These are phyloP conservation scores for Lipomyces spencermartinsiae DNA, from an alignment of 805 yeast species.

Conservation along the genomic window DNA sequence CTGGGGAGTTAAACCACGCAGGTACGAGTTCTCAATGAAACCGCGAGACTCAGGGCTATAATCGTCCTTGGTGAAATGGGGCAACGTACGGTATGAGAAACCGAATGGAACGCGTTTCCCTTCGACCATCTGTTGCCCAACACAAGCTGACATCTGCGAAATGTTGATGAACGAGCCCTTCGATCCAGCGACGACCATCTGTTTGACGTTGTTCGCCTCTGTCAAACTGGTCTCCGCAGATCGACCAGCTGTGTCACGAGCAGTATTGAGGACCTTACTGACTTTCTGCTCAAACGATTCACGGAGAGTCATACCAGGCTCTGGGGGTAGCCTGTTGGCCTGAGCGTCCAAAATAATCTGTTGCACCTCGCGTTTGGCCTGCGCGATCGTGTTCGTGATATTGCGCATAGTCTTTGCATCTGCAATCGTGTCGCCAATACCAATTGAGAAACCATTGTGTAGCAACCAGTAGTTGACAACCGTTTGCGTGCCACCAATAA, in stretches of 20 bases:
- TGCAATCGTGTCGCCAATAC: constrained; percentile 99
- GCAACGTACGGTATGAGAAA: constrained; percentile 92
- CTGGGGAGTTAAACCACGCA: constrained; percentile 97
- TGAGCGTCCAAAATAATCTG: constrained; percentile 93
- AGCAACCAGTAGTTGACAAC: constrained; percentile 96
- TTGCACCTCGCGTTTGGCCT: constrained; percentile 93
- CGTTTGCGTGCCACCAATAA: constrained; percentile 91
- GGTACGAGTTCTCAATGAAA: constrained; percentile 94
- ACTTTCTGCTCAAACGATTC: constrained; percentile 98
- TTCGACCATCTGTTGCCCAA: constrained; percentile 99
- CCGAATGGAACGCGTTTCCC: constrained; percentile 99
- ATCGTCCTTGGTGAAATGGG: constrained; percentile 98
- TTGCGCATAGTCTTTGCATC: constrained; percentile 95
- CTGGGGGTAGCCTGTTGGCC: constrained; percentile 83
- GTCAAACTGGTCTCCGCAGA: constrained; percentile 96
- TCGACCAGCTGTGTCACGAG: constrained; percentile 99
- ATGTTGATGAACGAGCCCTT: constrained; percentile 98
- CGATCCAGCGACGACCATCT: constrained; percentile 99
- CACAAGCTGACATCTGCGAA: constrained; percentile 99
- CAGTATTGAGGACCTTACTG: constrained; percentile 91
- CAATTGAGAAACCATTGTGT: constrained; percentile 97
- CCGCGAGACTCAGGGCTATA: constrained; percentile 99
- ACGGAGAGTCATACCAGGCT: constrained; percentile 99
- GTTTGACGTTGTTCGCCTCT: constrained; percentile 94
- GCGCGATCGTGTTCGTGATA: constrained; percentile 89